These are phyloP conservation scores for Parascedosporium putredinis DNA, from an alignment of 2,329 filamentous ascomycete species.

Conservation along the genomic window DNA sequence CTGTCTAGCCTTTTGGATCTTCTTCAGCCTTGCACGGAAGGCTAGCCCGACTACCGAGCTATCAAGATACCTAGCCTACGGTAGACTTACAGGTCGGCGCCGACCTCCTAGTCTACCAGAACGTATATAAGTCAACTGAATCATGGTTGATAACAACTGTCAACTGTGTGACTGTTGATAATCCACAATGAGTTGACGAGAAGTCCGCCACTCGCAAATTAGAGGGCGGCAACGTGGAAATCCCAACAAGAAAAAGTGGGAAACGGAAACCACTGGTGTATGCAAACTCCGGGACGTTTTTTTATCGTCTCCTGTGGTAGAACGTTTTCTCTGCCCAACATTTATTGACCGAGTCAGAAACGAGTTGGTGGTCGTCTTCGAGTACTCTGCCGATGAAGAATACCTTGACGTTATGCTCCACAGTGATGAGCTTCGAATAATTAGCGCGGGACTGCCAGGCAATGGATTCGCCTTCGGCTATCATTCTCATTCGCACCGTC, in stretches of 20 bases:
- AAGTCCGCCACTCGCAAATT: no score
- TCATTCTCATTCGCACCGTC: constrained; percentile 34
- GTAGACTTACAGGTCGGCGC: no score
- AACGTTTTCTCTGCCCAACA: constrained; percentile 36
- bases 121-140: no score
- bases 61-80: no score
- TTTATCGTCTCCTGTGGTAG: not conserved
- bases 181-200: no score
- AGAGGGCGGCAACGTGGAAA: not conserved
- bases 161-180: no score
- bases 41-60: no score
- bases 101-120: no score
- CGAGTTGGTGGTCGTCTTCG: constrained; percentile 27
- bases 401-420: constrained; percentile 49
- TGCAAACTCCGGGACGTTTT: not conserved
- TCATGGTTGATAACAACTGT: no score
- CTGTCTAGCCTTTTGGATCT: no score
- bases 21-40: no score
- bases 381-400: constrained; percentile 42
- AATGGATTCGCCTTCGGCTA: constrained; percentile 32
- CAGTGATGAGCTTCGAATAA: constrained; percentile 44
- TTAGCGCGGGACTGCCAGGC: constrained; percentile 43
- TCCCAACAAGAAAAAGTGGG: not conserved
- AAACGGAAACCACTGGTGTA: not conserved
- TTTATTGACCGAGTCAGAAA: constrained; percentile 34